These are phyloP conservation scores for Cymbidium sinense DNA, from an alignment of 106 monocot species.

Conservation along the genomic window DNA sequence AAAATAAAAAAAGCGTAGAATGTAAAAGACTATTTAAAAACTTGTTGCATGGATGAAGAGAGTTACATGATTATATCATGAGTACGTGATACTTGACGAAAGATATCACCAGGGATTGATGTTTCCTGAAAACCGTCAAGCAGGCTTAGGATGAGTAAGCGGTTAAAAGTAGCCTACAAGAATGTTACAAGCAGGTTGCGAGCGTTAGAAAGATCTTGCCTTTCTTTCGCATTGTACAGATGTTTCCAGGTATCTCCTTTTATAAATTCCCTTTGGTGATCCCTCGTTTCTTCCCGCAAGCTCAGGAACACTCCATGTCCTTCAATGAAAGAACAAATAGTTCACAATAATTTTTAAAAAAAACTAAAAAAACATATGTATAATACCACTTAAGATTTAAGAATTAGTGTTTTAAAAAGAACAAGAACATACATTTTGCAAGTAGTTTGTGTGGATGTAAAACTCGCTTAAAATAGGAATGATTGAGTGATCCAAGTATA, in stretches of 20 bases:
- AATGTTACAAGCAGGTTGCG: too few species aligned
- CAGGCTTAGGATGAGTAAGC: not conserved
- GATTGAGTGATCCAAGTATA: too few species aligned
- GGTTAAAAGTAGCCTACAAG: not conserved
- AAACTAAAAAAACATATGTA: not conserved
- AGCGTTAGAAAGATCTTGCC: slow-evolving; percentile 4
- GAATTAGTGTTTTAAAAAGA: not conserved
- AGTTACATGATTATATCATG: slow-evolving; percentile 61
- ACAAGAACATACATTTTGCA: too few species aligned
- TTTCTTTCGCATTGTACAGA: slow-evolving; percentile 23
- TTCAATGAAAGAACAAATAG: slow-evolving; percentile 10
- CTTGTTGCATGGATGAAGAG: not conserved
- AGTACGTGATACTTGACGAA: slow-evolving; percentile 56
- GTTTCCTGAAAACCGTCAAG: slow-evolving; percentile 26
- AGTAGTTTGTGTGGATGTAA: too few species aligned
- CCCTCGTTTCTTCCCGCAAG: slow-evolving; percentile 11
- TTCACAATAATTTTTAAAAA: not conserved
- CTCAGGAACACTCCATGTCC: slow-evolving; percentile 32
- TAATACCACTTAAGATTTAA: not conserved
- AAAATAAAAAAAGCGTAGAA: not conserved
- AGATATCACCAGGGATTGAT: slow-evolving; percentile 15
- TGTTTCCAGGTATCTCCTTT: slow-evolving; percentile 4
- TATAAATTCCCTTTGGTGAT: slow-evolving; percentile 5
- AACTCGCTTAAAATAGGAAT: too few species aligned
- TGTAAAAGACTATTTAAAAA: not conserved